Conservation (phyloP, 192 early-diverging fungal genomes). For the Coemansia sp. region DNA sequence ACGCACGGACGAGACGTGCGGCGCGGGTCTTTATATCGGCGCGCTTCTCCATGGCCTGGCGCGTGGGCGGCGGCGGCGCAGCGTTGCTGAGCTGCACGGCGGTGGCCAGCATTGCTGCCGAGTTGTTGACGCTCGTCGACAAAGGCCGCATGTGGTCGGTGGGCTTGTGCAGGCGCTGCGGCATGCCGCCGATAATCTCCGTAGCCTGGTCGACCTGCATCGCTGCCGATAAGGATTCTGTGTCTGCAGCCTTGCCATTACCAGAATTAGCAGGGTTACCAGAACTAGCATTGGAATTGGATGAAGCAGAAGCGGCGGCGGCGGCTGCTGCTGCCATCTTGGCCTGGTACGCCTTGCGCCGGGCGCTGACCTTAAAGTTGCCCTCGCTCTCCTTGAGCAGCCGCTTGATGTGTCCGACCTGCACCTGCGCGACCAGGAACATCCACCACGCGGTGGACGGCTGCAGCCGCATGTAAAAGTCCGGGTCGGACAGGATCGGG, state of each 20-base stretch:
- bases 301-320: neutral
- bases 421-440: slow-evolving; percentile 51
- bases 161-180: slow-evolving; percentile 10
- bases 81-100: slow-evolving; percentile 28
- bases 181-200: neutral
- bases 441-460: slow-evolving; percentile 55
- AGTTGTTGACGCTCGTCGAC: slow-evolving; percentile 45
- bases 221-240: neutral
- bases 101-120: slow-evolving; percentile 42
- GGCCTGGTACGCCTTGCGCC: slow-evolving; percentile 21
- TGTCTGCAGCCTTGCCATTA: too few species aligned
- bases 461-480: slow-evolving; percentile 54
- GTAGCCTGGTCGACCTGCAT: slow-evolving; percentile 5
- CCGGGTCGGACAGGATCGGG: slow-evolving; percentile 48
- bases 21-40: slow-evolving; percentile 32
- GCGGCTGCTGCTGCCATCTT: slow-evolving; percentile 3
- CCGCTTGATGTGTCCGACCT: slow-evolving; percentile 53
- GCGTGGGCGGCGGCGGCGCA: slow-evolving; percentile 13
- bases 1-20: slow-evolving; percentile 33
- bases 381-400: slow-evolving; percentile 49
- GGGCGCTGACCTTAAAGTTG: slow-evolving; percentile 39
- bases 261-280: neutral
- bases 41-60: slow-evolving; percentile 14
- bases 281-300: too few species aligned
- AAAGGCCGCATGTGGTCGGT: slow-evolving; percentile 42